Conservation (phyloP, 768 basidiomycete species). For the Panus rudis region DNA sequence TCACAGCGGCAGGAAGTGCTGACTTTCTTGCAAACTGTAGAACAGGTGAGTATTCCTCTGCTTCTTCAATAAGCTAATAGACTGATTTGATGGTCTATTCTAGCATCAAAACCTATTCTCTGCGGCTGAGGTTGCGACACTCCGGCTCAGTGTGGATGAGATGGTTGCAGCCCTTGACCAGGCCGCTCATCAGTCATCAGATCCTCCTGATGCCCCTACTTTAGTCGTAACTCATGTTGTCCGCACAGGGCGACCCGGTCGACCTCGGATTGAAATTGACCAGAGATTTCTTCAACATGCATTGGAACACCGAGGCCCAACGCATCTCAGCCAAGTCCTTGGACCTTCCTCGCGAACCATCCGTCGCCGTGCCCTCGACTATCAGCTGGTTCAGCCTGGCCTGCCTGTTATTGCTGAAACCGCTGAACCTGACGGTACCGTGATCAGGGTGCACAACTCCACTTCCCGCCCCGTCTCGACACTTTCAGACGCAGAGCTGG, state of each 20-base stretch:
- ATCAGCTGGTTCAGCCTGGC: slow-evolving; percentile 12
- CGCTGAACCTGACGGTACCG: slow-evolving; percentile 3
- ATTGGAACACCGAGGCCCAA: slow-evolving; percentile 16
- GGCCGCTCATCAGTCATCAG: background rate
- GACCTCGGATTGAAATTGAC: slow-evolving; percentile 24
- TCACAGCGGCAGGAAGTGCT: too few relatives aligned
- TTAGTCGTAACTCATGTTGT: background rate
- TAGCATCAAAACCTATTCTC: background rate
- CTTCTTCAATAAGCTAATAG: too few relatives aligned
- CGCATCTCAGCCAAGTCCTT: slow-evolving; percentile 3
- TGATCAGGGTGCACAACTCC: background rate
- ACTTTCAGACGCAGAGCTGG: background rate
- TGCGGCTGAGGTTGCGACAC: background rate
- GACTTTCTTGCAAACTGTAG: too few relatives aligned
- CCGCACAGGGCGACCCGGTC: slow-evolving; percentile 15
- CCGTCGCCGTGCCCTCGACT: slow-evolving; percentile 12
- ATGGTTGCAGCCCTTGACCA: background rate
- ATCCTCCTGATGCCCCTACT: background rate
- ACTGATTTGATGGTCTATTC: too few relatives aligned
- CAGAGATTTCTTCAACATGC: slow-evolving; percentile 18
- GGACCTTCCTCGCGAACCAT: slow-evolving; percentile 10
- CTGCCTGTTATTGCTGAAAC: slow-evolving; percentile 11
- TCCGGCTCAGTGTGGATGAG: background rate
- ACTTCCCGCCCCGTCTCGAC: background rate
- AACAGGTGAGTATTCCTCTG: too few relatives aligned